Percentiles rank a stretch among this genome's conserved stretches.
Evolutionary conservation across 192 early-diverging fungal genomes (phyloP).

Genomic region (Umbelopsis isabellina): DNA sequence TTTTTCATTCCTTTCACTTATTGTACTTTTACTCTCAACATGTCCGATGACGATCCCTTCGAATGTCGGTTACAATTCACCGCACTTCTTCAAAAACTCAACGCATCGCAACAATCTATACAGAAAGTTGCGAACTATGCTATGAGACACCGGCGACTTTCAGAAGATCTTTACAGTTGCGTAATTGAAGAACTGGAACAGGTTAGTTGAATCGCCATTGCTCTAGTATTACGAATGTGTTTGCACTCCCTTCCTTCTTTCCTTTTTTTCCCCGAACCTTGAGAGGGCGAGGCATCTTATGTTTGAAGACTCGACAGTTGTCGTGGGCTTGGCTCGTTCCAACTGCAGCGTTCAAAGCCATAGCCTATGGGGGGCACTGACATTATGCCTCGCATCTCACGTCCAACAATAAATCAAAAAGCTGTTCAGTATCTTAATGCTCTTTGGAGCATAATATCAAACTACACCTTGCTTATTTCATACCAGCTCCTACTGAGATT

Average conservation of each 20-base stretch:
- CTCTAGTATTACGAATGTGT: background rate
- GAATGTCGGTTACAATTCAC: slow-evolving; percentile 58
- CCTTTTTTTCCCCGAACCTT: background rate
- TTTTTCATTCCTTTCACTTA: slow-evolving; percentile 19
- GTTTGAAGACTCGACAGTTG: background rate
- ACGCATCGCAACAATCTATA: slow-evolving; percentile 62
- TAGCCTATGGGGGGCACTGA: too few relatives aligned
- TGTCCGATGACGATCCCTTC: slow-evolving; percentile 57
- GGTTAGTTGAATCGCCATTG: slow-evolving; percentile 37
- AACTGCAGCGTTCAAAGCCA: too few relatives aligned
- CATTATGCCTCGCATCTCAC: too few relatives aligned
- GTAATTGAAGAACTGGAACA: slow-evolving; percentile 58
- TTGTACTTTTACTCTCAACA: slow-evolving; percentile 19
- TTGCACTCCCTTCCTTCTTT: background rate
- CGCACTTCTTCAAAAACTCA: slow-evolving; percentile 51
- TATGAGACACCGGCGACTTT: slow-evolving; percentile 47
- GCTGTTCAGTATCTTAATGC: too few relatives aligned
- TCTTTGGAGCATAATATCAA: too few relatives aligned
- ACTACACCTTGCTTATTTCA: too few relatives aligned
- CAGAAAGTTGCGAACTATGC: slow-evolving; percentile 58
- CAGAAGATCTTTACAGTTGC: slow-evolving; percentile 62
- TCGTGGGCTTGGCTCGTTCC: background rate
- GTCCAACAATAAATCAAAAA: too few relatives aligned
- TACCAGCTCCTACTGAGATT: too few relatives aligned
- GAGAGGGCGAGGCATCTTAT: background rate